A percentile compares a stretch with the other conserved stretches of the same genome.
Evolutionary conservation across 352 stramenopile species (phyloP).

Genomic region (Pythium diclinum): DNA sequence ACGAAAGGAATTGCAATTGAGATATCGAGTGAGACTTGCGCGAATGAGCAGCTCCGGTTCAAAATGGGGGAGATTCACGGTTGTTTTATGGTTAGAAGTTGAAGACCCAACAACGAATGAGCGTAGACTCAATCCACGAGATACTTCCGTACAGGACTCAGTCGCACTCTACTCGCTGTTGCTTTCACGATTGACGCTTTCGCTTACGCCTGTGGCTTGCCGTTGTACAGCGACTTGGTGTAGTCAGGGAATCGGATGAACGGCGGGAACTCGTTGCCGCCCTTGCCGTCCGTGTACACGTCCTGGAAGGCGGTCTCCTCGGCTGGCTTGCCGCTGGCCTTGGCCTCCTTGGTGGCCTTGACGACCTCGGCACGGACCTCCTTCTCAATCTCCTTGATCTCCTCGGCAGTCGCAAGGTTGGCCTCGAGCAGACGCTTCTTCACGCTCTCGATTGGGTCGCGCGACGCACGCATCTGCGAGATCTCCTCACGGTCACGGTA

Average conservation of each 20-base stretch:
- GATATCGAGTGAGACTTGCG: not conserved
- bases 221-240: conserved; percentile 91
- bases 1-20: conserved; percentile 28
- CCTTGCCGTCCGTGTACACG: conserved; percentile 90
- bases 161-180: not conserved
- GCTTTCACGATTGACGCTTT: not conserved
- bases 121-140: not conserved
- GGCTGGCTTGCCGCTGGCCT: conserved; percentile 60
- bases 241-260: conserved; percentile 98
- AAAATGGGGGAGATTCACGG: not conserved
- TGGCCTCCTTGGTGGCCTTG: conserved; percentile 91
- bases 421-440: conserved; percentile 97
- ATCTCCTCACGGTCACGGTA: conserved; percentile 99
- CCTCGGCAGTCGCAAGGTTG: conserved; percentile 92
- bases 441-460: conserved; percentile 98
- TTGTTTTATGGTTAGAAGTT: conserved; percentile 4
- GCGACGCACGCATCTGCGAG: conserved; percentile 96
- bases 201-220: conserved; percentile 45
- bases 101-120: not conserved
- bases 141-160: not conserved
- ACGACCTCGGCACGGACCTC: conserved; percentile 97
- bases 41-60: not conserved
- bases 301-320: conserved; percentile 66
- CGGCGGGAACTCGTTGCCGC: conserved; percentile 89
- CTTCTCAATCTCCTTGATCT: conserved; percentile 99